Percentiles rank a stretch among this genome's conserved stretches.
Evolutionary conservation across 169 alveolate species (phyloP).

Genomic region (Plasmodium gonderi): DNA sequence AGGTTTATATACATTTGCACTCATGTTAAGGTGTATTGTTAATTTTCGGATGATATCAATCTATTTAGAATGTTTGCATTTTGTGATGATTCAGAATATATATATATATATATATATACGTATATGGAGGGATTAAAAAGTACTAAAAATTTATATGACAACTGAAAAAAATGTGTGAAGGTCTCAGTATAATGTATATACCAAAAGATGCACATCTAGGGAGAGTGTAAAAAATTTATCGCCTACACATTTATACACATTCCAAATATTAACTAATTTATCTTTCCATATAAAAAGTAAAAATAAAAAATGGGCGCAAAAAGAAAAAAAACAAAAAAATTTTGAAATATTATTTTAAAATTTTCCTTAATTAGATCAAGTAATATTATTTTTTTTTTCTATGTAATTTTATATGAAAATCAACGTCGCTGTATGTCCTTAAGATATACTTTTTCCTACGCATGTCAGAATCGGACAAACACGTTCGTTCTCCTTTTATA

Average conservation of each 20-base stretch:
- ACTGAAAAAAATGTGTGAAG: neutral
- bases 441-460: constrained; percentile 35
- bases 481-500: constrained; percentile 9
- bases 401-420: constrained; percentile 21
- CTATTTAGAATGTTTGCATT: neutral
- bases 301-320: neutral
- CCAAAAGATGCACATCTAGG: neutral
- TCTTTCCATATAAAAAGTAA: neutral
- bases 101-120: neutral
- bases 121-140: neutral
- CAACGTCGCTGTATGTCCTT: constrained; percentile 73
- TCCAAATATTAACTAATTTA: neutral
- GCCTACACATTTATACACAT: constrained; percentile 9
- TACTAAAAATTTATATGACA: neutral
- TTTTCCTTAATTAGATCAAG: neutral
- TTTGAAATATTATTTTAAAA: neutral
- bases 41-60: neutral
- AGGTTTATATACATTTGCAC: neutral
- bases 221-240: neutral
- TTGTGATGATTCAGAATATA: no score
- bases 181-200: neutral
- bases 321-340: neutral
- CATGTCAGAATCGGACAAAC: constrained; percentile 60
- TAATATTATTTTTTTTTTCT: neutral
- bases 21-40: neutral